phyloP scores from a whole-genome alignment of 1,139 yeast species.

The Taphrina communis region DNA sequence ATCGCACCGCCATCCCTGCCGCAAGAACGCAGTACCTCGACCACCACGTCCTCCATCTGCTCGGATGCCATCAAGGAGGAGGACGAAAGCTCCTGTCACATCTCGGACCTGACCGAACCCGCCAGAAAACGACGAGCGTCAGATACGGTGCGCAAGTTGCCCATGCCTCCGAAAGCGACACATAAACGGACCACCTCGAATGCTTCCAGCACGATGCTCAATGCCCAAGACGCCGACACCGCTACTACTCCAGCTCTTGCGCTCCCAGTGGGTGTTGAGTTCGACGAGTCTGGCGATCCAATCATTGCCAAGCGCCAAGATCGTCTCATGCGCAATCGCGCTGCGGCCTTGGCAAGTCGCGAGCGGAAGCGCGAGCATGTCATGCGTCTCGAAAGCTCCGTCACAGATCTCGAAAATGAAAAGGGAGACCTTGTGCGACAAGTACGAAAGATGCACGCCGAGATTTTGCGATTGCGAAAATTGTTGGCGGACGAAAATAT shows the following conservation, averaged over 20 bases:
- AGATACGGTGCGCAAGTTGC: constrained; percentile 11
- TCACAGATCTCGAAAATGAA: constrained; percentile 27
- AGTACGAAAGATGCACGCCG: constrained; percentile 12
- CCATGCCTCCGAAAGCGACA: constrained; percentile 8
- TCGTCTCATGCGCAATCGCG: constrained; percentile 40
- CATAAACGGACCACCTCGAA: constrained; percentile 34
- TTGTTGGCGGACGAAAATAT: constrained; percentile 21
- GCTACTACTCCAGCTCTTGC: neutral
- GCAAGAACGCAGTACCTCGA: constrained; percentile 26
- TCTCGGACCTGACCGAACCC: constrained; percentile 25
- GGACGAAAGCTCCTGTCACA: constrained; percentile 15
- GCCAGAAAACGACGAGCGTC: constrained; percentile 36
- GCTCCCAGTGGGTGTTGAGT: constrained; percentile 17
- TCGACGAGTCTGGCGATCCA: constrained; percentile 26
- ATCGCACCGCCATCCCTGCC: constrained; percentile 41
- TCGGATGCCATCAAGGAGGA: constrained; percentile 28
- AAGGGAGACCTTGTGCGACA: constrained; percentile 13
- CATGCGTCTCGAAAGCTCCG: constrained; percentile 29
- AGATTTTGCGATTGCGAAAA: constrained; percentile 22
- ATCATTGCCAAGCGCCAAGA: constrained; percentile 32
- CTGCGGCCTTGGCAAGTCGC: constrained; percentile 37
- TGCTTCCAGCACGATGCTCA: constrained; percentile 3
- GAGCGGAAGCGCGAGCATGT: constrained; percentile 41
- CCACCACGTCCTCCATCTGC: constrained; percentile 23
- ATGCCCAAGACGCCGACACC: neutral